Evolutionary conservation across 1,284 basidiomycete species (phyloP).

Genomic region (Malassezia equina): DNA sequence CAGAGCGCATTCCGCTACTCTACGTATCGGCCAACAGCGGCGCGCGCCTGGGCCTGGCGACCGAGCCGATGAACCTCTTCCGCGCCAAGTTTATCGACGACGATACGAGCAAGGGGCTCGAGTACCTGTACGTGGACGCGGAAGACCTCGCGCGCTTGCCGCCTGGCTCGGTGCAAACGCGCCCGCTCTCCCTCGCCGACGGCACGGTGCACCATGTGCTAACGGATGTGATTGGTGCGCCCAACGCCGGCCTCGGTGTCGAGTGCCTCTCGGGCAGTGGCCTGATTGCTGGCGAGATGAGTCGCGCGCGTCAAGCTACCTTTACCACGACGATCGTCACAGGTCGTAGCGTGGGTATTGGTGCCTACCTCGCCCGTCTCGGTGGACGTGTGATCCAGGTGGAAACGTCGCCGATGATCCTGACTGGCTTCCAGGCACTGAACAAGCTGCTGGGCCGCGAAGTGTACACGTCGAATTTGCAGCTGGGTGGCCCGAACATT

Average conservation of each 20-base stretch:
- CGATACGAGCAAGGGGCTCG: conserved; percentile 83
- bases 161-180: conserved; percentile 63
- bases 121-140: conserved; percentile 75
- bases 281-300: conserved; percentile 96
- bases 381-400: conserved; percentile 98
- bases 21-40: conserved; percentile 98
- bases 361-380: conserved; percentile 94
- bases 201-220: conserved; percentile 85
- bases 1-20: conserved; percentile 77
- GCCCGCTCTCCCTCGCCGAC: conserved; percentile 57
- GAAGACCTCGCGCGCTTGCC: conserved; percentile 54
- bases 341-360: conserved; percentile 96
- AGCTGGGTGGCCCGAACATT: conserved; percentile 85
- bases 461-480: conserved; percentile 96
- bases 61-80: conserved; percentile 81
- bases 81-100: conserved; percentile 81
- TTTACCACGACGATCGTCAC: conserved; percentile 99
- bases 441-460: conserved; percentile 99
- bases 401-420: conserved; percentile 96
- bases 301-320: conserved; percentile 94
- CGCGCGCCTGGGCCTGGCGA: conserved; percentile 88
- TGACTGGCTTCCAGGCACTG: conserved; percentile 89
- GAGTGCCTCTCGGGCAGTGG: conserved; percentile 92
- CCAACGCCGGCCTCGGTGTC: conserved; percentile 90
- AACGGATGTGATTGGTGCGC: conserved; percentile 84